Evolutionary conservation across 2,329 filamentous ascomycete genomes (phyloP), one percentile per base, ranked within the genome.

Genomic region (Fusarium sp.): DNA sequence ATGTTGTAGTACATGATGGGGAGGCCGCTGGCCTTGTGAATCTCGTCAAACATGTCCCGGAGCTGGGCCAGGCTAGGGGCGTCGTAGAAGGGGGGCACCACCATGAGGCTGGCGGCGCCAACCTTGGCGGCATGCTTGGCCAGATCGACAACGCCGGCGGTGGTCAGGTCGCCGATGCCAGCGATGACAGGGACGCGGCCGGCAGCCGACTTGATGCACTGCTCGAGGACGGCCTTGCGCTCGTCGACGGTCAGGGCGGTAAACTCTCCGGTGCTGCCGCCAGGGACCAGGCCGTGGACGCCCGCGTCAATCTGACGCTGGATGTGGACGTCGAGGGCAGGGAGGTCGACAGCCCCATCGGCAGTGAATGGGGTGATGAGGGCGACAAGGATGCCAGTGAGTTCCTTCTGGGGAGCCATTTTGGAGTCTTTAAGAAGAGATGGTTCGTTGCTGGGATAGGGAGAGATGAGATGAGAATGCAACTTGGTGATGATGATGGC

Each of bases 1-100:
- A 88, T 88, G 68, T 88, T 87, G 79, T 88, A 88, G 79, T 85
- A 88, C 69, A 87, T 80, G 29, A 88, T 86, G 0, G 85, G 85
- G 14, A 88, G 78, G 1, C 80, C 77, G 4, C 82, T 83, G 0
- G 79, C 83, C 9, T 78, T 74, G 65, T 84, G 80, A 29, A 88
- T 82, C 40, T 86, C 86, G 1, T 65, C 65, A 65, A 88, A 77
- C 35, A 88, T 79, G 52, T 85, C 80, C 35, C 61, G 66, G 22
- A 79, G 58, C 68, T 79, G 74, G 20, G 79, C 78, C 22, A 85
- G 71, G 67, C 78, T 84, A 33, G 84, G 79, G 0, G 86, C 81
- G 52, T 88, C 86, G 70, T 88, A 88, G 78, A 84, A 88, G 0
- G 86, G 86, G 6, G 86, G 86, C 0, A 88, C 85, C 14, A 87